Conservation (phyloP, 805 yeast species). For the Cyberlindnera mycetangii region DNA sequence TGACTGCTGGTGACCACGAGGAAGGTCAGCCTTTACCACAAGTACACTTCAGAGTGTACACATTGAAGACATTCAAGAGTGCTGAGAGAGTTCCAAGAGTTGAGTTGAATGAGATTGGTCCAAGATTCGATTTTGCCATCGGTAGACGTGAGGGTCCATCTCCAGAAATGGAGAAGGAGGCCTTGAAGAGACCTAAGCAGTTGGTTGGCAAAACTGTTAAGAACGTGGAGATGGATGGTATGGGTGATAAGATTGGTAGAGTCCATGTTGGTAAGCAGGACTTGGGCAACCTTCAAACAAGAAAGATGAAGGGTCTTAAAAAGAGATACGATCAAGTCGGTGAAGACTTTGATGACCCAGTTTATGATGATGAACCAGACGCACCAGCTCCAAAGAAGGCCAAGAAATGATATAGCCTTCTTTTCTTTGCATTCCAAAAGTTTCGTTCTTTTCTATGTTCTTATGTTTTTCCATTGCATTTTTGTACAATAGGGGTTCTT, state of each 20-base stretch:
- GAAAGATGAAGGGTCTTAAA: slow-evolving; percentile 98
- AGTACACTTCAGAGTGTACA: slow-evolving; percentile 88
- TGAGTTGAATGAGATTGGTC: slow-evolving; percentile 93
- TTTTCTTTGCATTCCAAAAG: neutral
- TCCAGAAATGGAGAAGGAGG: slow-evolving; percentile 89
- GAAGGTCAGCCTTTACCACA: slow-evolving; percentile 68
- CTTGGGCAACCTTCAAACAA: slow-evolving; percentile 82
- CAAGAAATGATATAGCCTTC: slow-evolving; percentile 13
- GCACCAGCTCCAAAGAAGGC: slow-evolving; percentile 35
- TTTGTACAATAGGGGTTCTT: slow-evolving; percentile 4
- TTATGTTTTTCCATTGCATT: slow-evolving; percentile 2
- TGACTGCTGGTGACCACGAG: slow-evolving; percentile 74
- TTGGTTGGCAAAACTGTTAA: slow-evolving; percentile 78
- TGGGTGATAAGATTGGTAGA: slow-evolving; percentile 97
- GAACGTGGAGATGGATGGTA: slow-evolving; percentile 79
- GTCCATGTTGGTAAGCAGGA: slow-evolving; percentile 97
- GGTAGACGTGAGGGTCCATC: slow-evolving; percentile 83
- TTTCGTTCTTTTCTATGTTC: neutral
- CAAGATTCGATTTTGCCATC: slow-evolving; percentile 86
- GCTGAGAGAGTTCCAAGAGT: slow-evolving; percentile 92
- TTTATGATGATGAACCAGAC: slow-evolving; percentile 37
- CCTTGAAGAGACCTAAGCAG: slow-evolving; percentile 75
- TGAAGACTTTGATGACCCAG: slow-evolving; percentile 48
- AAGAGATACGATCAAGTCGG: slow-evolving; percentile 72
- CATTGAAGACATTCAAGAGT: slow-evolving; percentile 73